Evolutionary conservation across 1,139 yeast species (phyloP).

Genomic region (Protomyces macrosporus): DNA sequence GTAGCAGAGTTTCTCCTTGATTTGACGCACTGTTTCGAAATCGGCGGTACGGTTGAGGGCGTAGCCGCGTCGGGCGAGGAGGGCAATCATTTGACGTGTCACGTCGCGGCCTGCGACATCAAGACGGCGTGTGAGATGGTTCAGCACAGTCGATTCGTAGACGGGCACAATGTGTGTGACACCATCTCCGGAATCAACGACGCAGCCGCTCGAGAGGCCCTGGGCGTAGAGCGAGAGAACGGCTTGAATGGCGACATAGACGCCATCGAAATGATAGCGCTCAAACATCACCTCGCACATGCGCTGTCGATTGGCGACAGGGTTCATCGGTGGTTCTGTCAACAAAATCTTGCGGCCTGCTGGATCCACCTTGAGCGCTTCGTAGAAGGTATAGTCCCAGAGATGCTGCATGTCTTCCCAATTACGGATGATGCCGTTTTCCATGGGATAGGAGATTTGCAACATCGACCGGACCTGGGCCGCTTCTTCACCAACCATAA

Average conservation of each 20-base stretch:
- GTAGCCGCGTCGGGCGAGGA: slow-evolving; percentile 89
- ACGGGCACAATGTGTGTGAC: slow-evolving; percentile 98
- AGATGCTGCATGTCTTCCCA: slow-evolving; percentile 99
- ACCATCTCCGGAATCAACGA: slow-evolving; percentile 91
- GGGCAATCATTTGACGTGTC: slow-evolving; percentile 83
- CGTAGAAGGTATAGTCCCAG: slow-evolving; percentile 97
- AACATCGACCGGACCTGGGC: slow-evolving; percentile 81
- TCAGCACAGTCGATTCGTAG: slow-evolving; percentile 90
- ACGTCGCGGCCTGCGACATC: slow-evolving; percentile 99
- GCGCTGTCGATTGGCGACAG: slow-evolving; percentile 81
- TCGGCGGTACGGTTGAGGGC: slow-evolving; percentile 98
- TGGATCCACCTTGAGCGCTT: slow-evolving; percentile 74
- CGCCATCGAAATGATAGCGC: slow-evolving; percentile 90
- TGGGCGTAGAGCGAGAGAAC: slow-evolving; percentile 95
- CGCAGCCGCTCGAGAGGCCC: slow-evolving; percentile 86
- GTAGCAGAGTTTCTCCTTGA: slow-evolving; percentile 91
- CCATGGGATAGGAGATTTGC: slow-evolving; percentile 96
- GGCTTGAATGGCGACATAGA: slow-evolving; percentile 96
- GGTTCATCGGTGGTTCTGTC: slow-evolving; percentile 98
- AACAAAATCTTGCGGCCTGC: slow-evolving; percentile 73
- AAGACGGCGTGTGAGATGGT: slow-evolving; percentile 83
- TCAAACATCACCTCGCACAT: slow-evolving; percentile 99
- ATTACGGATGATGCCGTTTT: slow-evolving; percentile 91
- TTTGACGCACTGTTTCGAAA: slow-evolving; percentile 95
- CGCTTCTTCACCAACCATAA: slow-evolving; percentile 98